Percentiles rank a stretch among this genome's conserved stretches.
These are phyloP conservation scores for Spinacia oleracea DNA, from an alignment of 179 eudicot genomes.

Conservation along the genomic window DNA sequence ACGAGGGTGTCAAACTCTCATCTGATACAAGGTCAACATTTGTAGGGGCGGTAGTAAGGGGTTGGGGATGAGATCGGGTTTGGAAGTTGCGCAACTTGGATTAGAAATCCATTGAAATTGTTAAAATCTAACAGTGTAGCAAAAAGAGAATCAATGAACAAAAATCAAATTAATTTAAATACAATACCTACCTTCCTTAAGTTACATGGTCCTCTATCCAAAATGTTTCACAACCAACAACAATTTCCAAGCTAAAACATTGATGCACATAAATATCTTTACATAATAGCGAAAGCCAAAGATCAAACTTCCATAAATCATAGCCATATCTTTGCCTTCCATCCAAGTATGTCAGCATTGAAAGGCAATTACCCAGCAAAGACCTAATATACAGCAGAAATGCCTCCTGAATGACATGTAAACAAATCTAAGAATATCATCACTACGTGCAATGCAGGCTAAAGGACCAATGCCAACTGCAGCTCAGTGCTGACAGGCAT, in stretches of 20 bases:
- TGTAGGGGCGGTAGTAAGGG: no score
- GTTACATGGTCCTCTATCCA: slow-evolving; percentile 12
- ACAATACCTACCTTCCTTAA: slow-evolving; percentile 7
- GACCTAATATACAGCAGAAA: slow-evolving; percentile 25
- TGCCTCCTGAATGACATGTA: slow-evolving; percentile 28
- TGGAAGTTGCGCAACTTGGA: no score
- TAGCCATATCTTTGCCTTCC: neutral
- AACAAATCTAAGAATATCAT: slow-evolving; percentile 13
- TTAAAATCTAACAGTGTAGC: neutral
- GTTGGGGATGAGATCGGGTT: no score
- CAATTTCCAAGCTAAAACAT: neutral
- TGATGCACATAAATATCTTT: slow-evolving; percentile 3
- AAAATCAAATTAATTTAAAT: neutral
- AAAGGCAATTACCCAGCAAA: slow-evolving; percentile 23
- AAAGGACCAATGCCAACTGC: neutral
- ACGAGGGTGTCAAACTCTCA: no score
- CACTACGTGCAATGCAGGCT: neutral
- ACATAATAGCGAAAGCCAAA: neutral
- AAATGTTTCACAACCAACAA: slow-evolving; percentile 1
- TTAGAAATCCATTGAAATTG: no score
- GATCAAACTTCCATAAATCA: neutral
- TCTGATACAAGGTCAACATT: no score
- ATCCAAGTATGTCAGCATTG: neutral
- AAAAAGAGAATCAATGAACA: no score
- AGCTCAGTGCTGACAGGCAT: neutral